phyloP scores from a whole-genome alignment of 371 early-diverging fungal genomes.

The Rhizoclosmatium hyalinum region DNA sequence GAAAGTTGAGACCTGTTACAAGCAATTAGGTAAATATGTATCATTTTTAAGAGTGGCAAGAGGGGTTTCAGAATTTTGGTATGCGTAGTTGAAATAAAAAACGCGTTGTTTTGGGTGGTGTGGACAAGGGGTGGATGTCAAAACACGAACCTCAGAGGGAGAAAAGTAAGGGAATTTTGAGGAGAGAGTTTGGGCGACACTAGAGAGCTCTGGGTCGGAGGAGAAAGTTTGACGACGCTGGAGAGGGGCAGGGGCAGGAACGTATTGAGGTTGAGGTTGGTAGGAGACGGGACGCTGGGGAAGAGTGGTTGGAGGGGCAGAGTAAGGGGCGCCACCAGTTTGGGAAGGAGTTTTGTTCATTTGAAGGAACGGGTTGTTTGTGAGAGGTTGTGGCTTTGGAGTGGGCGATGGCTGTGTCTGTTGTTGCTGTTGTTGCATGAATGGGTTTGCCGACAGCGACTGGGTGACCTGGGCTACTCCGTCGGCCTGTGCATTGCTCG shows the following conservation, averaged over 20 bases:
- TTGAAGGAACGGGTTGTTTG: conserved; percentile 31
- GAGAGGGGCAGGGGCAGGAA: conserved; percentile 13
- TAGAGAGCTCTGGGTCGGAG: conserved; percentile 18
- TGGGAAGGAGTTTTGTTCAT: not conserved
- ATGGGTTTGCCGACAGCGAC: conserved; percentile 17
- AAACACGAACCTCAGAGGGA: conserved; percentile 44
- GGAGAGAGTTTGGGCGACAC: conserved; percentile 36
- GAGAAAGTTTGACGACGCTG: not conserved
- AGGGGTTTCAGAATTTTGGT: not conserved
- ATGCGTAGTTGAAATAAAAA: not conserved
- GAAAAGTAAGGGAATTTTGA: conserved; percentile 49
- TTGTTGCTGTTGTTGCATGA: conserved; percentile 21
- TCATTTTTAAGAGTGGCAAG: not conserved
- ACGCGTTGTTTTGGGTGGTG: not conserved
- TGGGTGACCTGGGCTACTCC: not conserved
- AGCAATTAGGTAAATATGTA: not conserved
- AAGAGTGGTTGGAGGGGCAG: not conserved
- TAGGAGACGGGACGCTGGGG: conserved; percentile 15
- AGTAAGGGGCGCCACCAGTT: not conserved
- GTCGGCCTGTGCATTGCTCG: conserved; percentile 1
- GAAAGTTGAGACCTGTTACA: conserved; percentile 30
- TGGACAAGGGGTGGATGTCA: not conserved
- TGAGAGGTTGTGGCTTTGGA: not conserved
- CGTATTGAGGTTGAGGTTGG: not conserved
- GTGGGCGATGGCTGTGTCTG: not conserved